phyloP scores from a whole-genome alignment of 495 filamentous ascomycete species.

The Penicillium goetzii region DNA sequence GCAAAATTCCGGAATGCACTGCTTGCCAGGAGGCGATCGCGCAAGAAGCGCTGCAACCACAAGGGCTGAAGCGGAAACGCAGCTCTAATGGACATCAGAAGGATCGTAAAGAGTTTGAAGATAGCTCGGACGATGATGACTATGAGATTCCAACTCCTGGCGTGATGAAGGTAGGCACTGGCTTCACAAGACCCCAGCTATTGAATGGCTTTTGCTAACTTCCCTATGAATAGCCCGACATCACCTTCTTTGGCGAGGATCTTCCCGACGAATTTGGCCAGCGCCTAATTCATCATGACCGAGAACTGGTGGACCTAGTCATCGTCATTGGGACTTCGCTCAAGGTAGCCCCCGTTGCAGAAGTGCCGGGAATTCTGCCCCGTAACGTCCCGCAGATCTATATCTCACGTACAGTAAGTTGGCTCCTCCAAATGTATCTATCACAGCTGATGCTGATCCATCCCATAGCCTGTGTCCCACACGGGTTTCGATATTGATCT shows the following conservation, averaged over 20 bases:
- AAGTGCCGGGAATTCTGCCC: constrained; percentile 82
- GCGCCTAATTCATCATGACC: constrained; percentile 77
- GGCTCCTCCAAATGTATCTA: not conserved
- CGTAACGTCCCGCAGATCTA: constrained; percentile 87
- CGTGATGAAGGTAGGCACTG: constrained; percentile 77
- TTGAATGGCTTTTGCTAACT: not conserved
- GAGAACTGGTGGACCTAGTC: constrained; percentile 81
- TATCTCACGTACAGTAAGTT: constrained; percentile 76
- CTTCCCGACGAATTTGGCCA: constrained; percentile 84
- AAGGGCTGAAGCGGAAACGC: constrained; percentile 75
- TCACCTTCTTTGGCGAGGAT: constrained; percentile 83
- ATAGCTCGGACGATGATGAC: constrained; percentile 73
- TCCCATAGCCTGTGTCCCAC: constrained; percentile 70
- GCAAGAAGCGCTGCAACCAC: constrained; percentile 44
- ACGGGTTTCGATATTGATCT: constrained; percentile 95
- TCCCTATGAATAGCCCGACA: constrained; percentile 66
- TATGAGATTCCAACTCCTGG: constrained; percentile 73
- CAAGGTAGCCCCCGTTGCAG: constrained; percentile 92
- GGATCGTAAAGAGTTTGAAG: constrained; percentile 56
- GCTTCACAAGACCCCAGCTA: no score
- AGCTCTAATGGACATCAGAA: constrained; percentile 61
- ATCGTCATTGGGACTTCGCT: constrained; percentile 96
- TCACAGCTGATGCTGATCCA: constrained; percentile 17
- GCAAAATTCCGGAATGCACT: constrained; percentile 63
- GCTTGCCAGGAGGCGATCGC: constrained; percentile 45